Evolutionary conservation across 306 rosid genomes (phyloP).

Genomic region (Clitoria ternatea): DNA sequence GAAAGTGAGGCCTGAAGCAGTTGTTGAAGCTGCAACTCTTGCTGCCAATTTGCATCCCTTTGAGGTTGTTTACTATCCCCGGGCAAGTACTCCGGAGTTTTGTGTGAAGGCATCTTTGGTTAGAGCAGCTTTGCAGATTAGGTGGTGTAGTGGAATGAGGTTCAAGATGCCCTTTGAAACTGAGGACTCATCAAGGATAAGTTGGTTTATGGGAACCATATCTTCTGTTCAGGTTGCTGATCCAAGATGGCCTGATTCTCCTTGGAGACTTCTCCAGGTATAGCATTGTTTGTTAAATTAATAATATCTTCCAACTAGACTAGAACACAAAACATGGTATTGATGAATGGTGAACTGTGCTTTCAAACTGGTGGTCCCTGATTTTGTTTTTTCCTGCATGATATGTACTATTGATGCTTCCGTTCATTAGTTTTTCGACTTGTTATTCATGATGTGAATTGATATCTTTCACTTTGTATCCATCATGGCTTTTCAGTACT

Average conservation of each 20-base stretch:
- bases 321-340: not conserved
- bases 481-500: not conserved
- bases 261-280: slow-evolving; percentile 94
- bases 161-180: slow-evolving; percentile 91
- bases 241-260: slow-evolving; percentile 73
- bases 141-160: slow-evolving; percentile 84
- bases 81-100: slow-evolving; percentile 77
- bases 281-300: not conserved
- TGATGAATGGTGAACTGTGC: not conserved
- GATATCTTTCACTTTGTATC: not conserved
- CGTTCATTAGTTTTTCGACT: not conserved
- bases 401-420: not conserved
- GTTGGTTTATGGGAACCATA: slow-evolving; percentile 74
- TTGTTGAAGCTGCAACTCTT: slow-evolving; percentile 61
- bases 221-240: slow-evolving; percentile 65
- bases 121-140: slow-evolving; percentile 51
- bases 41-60: slow-evolving; percentile 57
- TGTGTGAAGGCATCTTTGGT: slow-evolving; percentile 66
- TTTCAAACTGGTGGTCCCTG: not conserved
- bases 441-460: not conserved
- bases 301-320: not conserved
- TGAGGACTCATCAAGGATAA: slow-evolving; percentile 67
- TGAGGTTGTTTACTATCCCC: slow-evolving; percentile 79
- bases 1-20: slow-evolving; percentile 63
- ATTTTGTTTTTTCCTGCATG: not conserved